A percentile compares a stretch with the other conserved stretches of the same genome.
Conservation (phyloP, 768 basidiomycete species). For the Nidula microcarpa region DNA sequence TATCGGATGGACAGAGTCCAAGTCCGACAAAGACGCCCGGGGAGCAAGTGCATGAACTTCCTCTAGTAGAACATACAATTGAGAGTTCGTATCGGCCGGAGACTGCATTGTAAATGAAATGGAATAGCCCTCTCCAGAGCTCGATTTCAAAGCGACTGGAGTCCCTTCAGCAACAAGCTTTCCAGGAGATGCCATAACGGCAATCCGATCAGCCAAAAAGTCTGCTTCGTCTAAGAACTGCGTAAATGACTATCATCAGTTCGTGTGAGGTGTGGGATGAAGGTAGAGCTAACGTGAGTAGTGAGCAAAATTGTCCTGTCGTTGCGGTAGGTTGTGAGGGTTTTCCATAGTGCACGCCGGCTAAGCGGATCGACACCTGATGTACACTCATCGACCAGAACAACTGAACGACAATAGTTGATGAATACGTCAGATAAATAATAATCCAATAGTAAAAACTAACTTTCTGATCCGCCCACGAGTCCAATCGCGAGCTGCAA, state of each 20-base stretch:
- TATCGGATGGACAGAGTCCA: too few relatives aligned
- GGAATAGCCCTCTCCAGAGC: constrained; percentile 70
- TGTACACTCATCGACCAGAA: constrained; percentile 66
- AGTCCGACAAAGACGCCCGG: too few relatives aligned
- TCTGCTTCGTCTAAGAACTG: constrained; percentile 67
- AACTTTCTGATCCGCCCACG: constrained; percentile 70
- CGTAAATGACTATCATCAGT: constrained; percentile 30
- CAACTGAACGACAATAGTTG: constrained; percentile 32
- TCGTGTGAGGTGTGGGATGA: too few relatives aligned
- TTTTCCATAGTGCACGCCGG: constrained; percentile 74
- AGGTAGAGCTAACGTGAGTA: constrained; percentile 58
- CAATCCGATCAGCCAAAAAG: constrained; percentile 59
- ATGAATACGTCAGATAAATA: too few relatives aligned
- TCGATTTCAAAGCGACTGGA: constrained; percentile 71
- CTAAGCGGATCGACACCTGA: constrained; percentile 83
- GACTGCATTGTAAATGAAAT: too few relatives aligned
- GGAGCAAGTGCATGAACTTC: too few relatives aligned
- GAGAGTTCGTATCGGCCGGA: too few relatives aligned
- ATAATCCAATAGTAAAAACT: constrained; percentile 12
- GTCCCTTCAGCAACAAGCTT: constrained; percentile 71
- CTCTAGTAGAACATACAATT: too few relatives aligned
- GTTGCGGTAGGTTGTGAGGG: constrained; percentile 61
- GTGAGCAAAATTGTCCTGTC: constrained; percentile 73
- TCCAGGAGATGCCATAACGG: constrained; percentile 63
- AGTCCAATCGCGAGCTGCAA: constrained; percentile 81